Conservation (phyloP, 169 alveolate genomes). For the Babesia caballi region DNA sequence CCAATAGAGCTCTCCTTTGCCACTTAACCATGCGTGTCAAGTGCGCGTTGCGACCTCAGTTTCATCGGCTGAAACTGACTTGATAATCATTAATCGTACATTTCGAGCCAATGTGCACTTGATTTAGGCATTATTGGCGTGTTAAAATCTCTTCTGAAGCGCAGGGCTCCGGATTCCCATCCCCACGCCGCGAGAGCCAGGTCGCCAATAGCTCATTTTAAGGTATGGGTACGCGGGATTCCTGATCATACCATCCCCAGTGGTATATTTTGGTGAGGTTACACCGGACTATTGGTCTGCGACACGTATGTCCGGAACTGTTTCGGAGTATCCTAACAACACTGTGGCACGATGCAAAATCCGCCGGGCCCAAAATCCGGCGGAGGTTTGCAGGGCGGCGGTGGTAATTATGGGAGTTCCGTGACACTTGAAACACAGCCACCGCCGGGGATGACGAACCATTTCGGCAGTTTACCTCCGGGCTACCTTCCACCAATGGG, state of each 20-base stretch:
- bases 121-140: too few species aligned
- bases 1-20: not conserved
- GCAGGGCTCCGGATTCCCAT: not conserved
- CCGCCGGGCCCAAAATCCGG: not conserved
- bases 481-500: slow-evolving; percentile 23
- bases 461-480: slow-evolving; percentile 11
- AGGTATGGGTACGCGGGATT: not conserved
- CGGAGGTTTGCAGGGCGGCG: not conserved
- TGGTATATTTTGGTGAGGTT: not conserved
- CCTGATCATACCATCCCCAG: not conserved
- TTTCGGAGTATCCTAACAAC: not conserved
- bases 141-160: not conserved
- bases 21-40: not conserved
- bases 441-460: not conserved
- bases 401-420: not conserved
- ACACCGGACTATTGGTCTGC: too few species aligned
- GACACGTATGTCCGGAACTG: too few species aligned
- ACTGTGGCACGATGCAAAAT: not conserved
- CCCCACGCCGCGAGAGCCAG: slow-evolving; percentile 10
- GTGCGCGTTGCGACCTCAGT: not conserved
- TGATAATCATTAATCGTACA: not conserved
- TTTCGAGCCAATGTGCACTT: not conserved
- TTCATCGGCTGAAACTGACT: not conserved
- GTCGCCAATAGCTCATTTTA: not conserved
- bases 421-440: not conserved